These are phyloP conservation scores for Auriscalpium orientale DNA, from an alignment of 768 basidiomycete genomes.

Conservation along the genomic window DNA sequence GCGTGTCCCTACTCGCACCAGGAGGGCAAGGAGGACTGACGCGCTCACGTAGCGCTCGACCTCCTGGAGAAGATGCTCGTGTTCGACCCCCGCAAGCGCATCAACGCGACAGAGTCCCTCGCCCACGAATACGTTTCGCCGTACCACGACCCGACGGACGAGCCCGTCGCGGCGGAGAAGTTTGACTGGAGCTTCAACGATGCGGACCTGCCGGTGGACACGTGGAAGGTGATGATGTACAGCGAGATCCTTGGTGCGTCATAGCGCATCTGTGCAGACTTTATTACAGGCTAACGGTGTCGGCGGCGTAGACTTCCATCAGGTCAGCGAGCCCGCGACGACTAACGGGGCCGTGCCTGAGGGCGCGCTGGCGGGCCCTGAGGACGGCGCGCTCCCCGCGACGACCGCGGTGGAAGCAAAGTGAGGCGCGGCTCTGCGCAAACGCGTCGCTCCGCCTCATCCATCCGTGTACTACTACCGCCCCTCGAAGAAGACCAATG, in stretches of 20 bases:
- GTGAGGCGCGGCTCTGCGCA: background rate
- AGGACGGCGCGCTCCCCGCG: slow-evolving; percentile 20
- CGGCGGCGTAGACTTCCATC: slow-evolving; percentile 60
- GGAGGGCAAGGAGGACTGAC: background rate
- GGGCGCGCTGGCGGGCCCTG: slow-evolving; percentile 65
- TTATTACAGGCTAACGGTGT: background rate
- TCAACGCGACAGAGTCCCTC: slow-evolving; percentile 88
- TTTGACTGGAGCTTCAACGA: slow-evolving; percentile 99
- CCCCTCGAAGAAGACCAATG: no score
- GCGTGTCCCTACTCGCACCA: slow-evolving; percentile 19
- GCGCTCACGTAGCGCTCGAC: slow-evolving; percentile 61
- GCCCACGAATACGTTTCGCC: slow-evolving; percentile 91
- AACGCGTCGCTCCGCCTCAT: no score
- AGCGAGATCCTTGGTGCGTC: slow-evolving; percentile 87
- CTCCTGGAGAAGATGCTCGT: slow-evolving; percentile 98
- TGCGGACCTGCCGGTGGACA: slow-evolving; percentile 95
- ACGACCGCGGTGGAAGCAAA: background rate
- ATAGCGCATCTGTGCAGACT: background rate
- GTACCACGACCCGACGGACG: slow-evolving; percentile 97
- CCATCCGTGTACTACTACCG: no score
- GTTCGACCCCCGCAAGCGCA: slow-evolving; percentile 95
- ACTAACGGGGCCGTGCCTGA: slow-evolving; percentile 35
- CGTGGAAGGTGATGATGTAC: slow-evolving; percentile 99
- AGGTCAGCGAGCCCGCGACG: slow-evolving; percentile 51
- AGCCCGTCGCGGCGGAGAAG: slow-evolving; percentile 86